Evolutionary conservation across 2,329 filamentous ascomycete species (phyloP).

Genomic region (Aspergillus candidus): DNA sequence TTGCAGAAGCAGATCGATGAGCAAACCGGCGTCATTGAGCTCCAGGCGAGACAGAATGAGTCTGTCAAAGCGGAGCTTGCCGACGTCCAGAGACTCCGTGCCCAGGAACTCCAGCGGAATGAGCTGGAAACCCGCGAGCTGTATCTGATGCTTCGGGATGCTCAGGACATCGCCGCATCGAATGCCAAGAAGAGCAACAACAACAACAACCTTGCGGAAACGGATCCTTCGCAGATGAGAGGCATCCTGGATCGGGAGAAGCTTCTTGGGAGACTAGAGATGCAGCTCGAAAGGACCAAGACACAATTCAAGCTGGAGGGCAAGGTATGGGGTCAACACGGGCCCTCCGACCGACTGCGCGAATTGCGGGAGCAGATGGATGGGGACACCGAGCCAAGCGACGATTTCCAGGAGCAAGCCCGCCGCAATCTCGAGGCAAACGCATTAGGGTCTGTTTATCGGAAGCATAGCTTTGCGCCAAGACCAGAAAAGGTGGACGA

Average conservation of each 20-base stretch:
- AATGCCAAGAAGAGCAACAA: conserved; percentile 58
- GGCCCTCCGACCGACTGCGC: conserved; percentile 84
- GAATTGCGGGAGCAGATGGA: conserved; percentile 96
- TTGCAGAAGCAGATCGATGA: conserved; percentile 92
- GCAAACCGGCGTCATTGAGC: conserved; percentile 81
- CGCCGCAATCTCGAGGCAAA: conserved; percentile 63
- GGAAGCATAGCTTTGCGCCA: conserved; percentile 44
- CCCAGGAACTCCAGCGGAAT: conserved; percentile 87
- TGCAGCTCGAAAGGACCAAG: conserved; percentile 93
- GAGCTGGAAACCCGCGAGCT: conserved; percentile 94
- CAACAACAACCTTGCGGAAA: conserved; percentile 45
- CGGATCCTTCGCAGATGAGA: conserved; percentile 71
- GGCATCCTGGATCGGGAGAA: conserved; percentile 89
- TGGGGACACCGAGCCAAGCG: conserved; percentile 48
- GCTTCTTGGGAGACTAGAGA: conserved; percentile 89
- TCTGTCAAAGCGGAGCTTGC: conserved; percentile 83
- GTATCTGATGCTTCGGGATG: conserved; percentile 96
- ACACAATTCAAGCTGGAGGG: conserved; percentile 97
- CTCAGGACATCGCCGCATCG: conserved; percentile 89
- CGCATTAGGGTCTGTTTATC: conserved; percentile 65
- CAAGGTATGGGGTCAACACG: conserved; percentile 78
- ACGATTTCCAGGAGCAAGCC: conserved; percentile 49
- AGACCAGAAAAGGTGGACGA: conserved; percentile 44
- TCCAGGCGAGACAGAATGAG: conserved; percentile 79
- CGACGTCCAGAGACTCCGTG: conserved; percentile 75